phyloP scores from a whole-genome alignment of 139 green algal genomes.

The Coelastrella sp. region DNA sequence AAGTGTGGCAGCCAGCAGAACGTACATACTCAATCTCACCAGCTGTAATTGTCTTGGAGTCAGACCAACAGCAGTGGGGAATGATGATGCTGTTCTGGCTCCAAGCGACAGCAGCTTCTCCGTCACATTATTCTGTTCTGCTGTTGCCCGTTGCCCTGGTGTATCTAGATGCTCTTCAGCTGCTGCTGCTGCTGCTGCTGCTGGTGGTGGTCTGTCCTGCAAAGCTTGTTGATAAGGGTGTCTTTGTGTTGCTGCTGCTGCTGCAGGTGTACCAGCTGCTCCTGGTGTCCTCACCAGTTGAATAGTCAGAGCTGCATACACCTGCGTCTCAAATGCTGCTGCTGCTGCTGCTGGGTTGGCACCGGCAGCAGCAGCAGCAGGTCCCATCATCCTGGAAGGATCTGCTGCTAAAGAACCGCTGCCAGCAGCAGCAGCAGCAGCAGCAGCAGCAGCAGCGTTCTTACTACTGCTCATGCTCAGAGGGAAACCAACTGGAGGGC shows the following conservation, averaged over 20 bases:
- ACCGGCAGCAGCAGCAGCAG: background rate
- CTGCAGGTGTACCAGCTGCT: background rate
- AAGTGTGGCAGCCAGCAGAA: background rate
- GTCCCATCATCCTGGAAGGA: too few relatives aligned
- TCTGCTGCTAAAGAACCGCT: background rate
- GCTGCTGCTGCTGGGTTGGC: background rate
- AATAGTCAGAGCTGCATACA: background rate
- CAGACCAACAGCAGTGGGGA: background rate
- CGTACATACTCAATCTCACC: background rate
- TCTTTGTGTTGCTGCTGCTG: background rate
- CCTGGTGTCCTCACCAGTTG: background rate
- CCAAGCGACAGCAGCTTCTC: background rate
- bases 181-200: background rate
- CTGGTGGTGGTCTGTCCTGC: background rate
- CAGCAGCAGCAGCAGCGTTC: constrained; percentile 11
- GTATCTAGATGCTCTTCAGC: too few relatives aligned
- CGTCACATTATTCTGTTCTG: background rate
- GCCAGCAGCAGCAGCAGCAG: background rate
- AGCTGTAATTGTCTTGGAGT: background rate
- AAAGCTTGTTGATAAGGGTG: too few relatives aligned
- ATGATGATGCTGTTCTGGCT: too few relatives aligned
- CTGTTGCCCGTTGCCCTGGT: background rate
- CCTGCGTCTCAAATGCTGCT: background rate
- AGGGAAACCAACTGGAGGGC: background rate
- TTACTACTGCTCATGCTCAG: background rate